phyloP scores from a whole-genome alignment of 495 filamentous ascomycete genomes.

The Astrocystis sublimbata region DNA sequence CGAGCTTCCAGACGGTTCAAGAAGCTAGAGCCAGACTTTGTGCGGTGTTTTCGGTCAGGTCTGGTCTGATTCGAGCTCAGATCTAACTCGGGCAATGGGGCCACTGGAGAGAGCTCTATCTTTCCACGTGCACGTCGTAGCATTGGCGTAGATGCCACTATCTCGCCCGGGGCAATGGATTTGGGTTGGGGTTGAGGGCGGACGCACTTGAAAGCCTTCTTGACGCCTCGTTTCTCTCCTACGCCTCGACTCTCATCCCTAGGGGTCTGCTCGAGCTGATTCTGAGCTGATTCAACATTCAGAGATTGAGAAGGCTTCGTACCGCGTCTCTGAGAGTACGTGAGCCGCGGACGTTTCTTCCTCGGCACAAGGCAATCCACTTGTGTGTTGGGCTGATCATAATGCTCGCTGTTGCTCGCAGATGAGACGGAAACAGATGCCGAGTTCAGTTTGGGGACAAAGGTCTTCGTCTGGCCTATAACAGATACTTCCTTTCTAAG shows the following conservation, averaged over 20 bases:
- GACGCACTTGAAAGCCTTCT: conserved; percentile 11
- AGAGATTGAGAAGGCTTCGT: background rate
- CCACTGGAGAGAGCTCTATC: conserved; percentile 19
- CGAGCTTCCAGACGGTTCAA: conserved; percentile 27
- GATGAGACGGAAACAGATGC: background rate
- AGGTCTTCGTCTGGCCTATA: background rate
- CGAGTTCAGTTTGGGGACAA: background rate
- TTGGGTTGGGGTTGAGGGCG: conserved; percentile 5
- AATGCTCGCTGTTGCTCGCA: conserved; percentile 4
- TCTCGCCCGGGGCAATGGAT: conserved; percentile 21
- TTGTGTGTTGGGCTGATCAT: background rate
- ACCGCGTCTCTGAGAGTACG: conserved; percentile 29
- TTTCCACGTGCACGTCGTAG: conserved; percentile 29
- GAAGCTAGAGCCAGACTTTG: conserved; percentile 9
- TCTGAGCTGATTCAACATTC: background rate
- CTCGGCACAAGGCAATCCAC: conserved; percentile 28
- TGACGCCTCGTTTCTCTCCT: conserved; percentile 6
- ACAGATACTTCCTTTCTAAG: conserved; percentile 43
- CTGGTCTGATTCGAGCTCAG: background rate
- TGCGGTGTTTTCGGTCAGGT: conserved; percentile 11
- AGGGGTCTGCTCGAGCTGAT: background rate
- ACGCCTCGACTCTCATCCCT: conserved; percentile 4
- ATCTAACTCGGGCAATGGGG: background rate
- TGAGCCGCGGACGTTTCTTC: conserved; percentile 30
- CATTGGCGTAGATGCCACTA: conserved; percentile 29